Evolutionary conservation across 2,329 filamentous ascomycete genomes (phyloP).

Genomic region (Pseudocercospora cruenta): DNA sequence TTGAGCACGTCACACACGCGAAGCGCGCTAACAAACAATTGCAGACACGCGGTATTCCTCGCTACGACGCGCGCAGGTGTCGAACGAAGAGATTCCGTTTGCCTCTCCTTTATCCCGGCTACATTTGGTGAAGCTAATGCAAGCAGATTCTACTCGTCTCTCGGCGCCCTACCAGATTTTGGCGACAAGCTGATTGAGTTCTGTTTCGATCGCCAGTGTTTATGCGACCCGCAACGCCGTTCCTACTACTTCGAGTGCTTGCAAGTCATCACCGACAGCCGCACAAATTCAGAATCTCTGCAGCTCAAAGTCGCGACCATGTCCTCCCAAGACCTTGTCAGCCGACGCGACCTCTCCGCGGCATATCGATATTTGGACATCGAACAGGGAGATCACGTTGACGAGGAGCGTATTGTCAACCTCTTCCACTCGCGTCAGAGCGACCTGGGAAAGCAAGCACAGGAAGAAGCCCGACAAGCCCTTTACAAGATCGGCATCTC

Average conservation of each 20-base stretch:
- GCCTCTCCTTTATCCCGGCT: slow-evolving; percentile 5
- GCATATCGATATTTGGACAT: slow-evolving; percentile 66
- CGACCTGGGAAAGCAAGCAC: slow-evolving; percentile 57
- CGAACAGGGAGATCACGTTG: slow-evolving; percentile 45
- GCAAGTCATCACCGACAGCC: slow-evolving; percentile 60
- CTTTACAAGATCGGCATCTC: slow-evolving; percentile 64
- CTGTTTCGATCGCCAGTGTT: slow-evolving; percentile 64
- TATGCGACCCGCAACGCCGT: slow-evolving; percentile 57
- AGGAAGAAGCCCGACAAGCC: slow-evolving; percentile 59
- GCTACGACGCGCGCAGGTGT: slow-evolving; percentile 21
- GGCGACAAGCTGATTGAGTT: slow-evolving; percentile 64
- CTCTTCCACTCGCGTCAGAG: slow-evolving; percentile 62
- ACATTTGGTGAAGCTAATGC: slow-evolving; percentile 4
- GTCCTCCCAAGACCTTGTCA: slow-evolving; percentile 62
- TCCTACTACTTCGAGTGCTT: slow-evolving; percentile 69
- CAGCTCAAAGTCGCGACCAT: slow-evolving; percentile 61
- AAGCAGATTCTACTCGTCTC: slow-evolving; percentile 55
- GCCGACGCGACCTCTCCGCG: slow-evolving; percentile 58
- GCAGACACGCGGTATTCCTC: slow-evolving; percentile 32
- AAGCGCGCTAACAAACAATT: slow-evolving; percentile 8
- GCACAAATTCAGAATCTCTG: slow-evolving; percentile 59
- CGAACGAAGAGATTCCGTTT: slow-evolving; percentile 32
- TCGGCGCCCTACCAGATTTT: slow-evolving; percentile 67
- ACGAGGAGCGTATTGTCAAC: slow-evolving; percentile 65
- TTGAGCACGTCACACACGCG: neutral